Conservation (phyloP, 352 stramenopile genomes). For the Phytopythium litorale region DNA sequence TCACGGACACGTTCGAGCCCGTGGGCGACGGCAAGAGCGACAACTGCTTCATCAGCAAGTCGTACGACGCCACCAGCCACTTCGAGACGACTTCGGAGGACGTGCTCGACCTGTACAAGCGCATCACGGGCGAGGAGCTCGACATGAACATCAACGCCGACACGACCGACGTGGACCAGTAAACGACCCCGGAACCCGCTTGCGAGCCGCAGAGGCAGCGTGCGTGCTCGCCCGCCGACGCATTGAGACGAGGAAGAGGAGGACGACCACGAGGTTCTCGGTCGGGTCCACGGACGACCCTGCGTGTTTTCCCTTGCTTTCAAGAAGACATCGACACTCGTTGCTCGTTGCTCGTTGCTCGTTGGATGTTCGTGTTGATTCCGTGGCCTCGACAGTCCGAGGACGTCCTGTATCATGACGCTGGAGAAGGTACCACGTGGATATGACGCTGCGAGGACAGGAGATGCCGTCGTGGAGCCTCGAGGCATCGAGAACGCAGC, state of each 20-base stretch:
- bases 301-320: background rate
- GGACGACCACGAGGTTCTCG: background rate
- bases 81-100: constrained; percentile 98
- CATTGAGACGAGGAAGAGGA: background rate
- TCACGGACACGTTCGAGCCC: constrained; percentile 95
- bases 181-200: constrained; percentile 12
- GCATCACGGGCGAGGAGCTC: constrained; percentile 96
- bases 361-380: background rate
- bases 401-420: background rate
- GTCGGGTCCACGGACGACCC: background rate
- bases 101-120: constrained; percentile 97
- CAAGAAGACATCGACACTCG: background rate
- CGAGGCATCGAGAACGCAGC: background rate
- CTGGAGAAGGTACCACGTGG: background rate
- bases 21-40: constrained; percentile 87
- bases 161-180: constrained; percentile 93
- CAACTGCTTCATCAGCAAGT: constrained; percentile 98
- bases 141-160: constrained; percentile 98
- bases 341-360: background rate
- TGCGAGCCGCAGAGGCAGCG: background rate
- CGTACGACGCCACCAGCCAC: constrained; percentile 92
- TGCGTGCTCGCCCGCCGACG: background rate
- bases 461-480: background rate
- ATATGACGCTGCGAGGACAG: background rate
- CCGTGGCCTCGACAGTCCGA: too few relatives aligned